Evolutionary conservation across 306 rosid species (phyloP).

Genomic region (Acacia confusa): DNA sequence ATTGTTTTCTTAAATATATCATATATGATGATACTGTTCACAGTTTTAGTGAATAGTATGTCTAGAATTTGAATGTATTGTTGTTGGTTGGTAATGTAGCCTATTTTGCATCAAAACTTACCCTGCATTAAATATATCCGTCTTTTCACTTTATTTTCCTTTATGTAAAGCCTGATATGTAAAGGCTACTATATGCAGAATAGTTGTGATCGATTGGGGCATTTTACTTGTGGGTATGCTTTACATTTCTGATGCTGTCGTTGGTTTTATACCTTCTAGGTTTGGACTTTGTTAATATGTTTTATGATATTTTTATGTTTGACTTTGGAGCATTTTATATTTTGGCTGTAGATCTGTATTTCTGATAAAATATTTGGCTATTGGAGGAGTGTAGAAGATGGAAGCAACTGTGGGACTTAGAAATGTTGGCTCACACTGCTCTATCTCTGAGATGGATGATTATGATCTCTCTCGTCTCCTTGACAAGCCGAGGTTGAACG

Average conservation of each 20-base stretch:
- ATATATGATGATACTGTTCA: slow-evolving; percentile 13
- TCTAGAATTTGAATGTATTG: background rate
- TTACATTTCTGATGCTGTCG: slow-evolving; percentile 24
- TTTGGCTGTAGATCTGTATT: slow-evolving; percentile 25
- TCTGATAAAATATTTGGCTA: slow-evolving; percentile 20
- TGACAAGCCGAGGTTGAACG: slow-evolving; percentile 71
- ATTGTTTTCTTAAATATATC: background rate
- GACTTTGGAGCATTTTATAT: slow-evolving; percentile 11
- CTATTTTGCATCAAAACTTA: background rate
- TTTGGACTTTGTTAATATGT: background rate
- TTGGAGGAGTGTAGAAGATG: slow-evolving; percentile 49
- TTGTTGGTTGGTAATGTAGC: background rate
- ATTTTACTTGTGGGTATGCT: slow-evolving; percentile 21
- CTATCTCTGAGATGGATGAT: slow-evolving; percentile 83
- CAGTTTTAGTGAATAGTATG: background rate
- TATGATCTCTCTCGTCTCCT: slow-evolving; percentile 70
- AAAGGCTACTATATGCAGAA: background rate
- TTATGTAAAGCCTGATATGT: slow-evolving; percentile 13
- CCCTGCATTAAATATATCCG: background rate
- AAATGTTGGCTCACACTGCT: slow-evolving; percentile 69
- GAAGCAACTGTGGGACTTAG: slow-evolving; percentile 64
- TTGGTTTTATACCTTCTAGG: background rate
- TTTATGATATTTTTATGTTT: slow-evolving; percentile 17
- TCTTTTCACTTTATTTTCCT: background rate
- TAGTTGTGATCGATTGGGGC: slow-evolving; percentile 3